These are phyloP conservation scores for Rhizopogon roseolus DNA, from an alignment of 768 basidiomycete genomes.

Conservation along the genomic window DNA sequence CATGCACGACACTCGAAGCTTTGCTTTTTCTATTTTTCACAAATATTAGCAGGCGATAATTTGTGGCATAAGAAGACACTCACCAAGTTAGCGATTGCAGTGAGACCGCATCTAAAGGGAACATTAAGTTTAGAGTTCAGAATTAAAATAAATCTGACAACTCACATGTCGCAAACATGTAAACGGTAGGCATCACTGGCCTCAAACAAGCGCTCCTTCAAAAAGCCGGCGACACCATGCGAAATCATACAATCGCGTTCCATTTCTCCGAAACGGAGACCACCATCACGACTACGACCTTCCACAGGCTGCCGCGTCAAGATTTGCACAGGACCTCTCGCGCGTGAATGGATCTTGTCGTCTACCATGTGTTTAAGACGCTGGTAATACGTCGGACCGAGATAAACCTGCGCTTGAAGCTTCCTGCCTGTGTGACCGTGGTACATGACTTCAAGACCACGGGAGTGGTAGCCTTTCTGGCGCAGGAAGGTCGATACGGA, in stretches of 20 bases:
- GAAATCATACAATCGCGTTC: slow-evolving; percentile 99
- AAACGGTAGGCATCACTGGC: slow-evolving; percentile 90
- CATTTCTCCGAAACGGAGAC: slow-evolving; percentile 99
- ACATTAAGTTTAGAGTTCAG: slow-evolving; percentile 2
- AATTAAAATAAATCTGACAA: slow-evolving; percentile 11
- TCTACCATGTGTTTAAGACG: slow-evolving; percentile 99
- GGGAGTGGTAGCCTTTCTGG: slow-evolving; percentile 91
- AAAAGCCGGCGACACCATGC: slow-evolving; percentile 95
- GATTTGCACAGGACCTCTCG: slow-evolving; percentile 96
- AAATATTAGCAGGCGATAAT: slow-evolving; percentile 5
- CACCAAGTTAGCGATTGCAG: slow-evolving; percentile 94
- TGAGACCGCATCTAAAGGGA: slow-evolving; percentile 75
- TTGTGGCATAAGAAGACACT: slow-evolving; percentile 24
- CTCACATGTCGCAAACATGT: slow-evolving; percentile 95
- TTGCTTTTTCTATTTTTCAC: slow-evolving; percentile 77
- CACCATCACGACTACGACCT: slow-evolving; percentile 97
- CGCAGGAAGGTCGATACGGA: slow-evolving; percentile 90
- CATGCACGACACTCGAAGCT: slow-evolving; percentile 98
- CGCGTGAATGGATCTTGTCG: slow-evolving; percentile 98
- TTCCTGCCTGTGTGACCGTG: slow-evolving; percentile 99
- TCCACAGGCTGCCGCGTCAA: slow-evolving; percentile 97
- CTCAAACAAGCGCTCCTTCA: slow-evolving; percentile 95
- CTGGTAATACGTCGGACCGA: slow-evolving; percentile 99
- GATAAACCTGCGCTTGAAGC: slow-evolving; percentile 95
- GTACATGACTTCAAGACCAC: slow-evolving; percentile 97